Percentiles rank a stretch among this genome's conserved stretches.
These are phyloP conservation scores for Babesia sp. DNA, from an alignment of 169 alveolate genomes.

Conservation along the genomic window DNA sequence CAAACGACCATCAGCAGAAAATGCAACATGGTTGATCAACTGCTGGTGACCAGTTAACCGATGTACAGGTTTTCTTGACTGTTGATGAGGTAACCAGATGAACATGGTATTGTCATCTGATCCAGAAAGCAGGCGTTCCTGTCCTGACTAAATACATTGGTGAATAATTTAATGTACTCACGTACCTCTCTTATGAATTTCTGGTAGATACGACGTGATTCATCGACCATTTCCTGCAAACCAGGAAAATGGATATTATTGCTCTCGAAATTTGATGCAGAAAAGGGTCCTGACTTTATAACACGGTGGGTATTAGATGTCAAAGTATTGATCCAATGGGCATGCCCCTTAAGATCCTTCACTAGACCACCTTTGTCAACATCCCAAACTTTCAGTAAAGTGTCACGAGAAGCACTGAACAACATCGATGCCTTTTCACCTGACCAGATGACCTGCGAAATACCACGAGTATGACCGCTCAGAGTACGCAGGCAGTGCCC, in stretches of 20 bases:
- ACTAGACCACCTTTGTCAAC: conserved; percentile 70
- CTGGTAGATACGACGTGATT: conserved; percentile 47
- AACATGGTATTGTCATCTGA: conserved; percentile 97
- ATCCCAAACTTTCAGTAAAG: conserved; percentile 92
- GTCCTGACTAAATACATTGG: conserved; percentile 75
- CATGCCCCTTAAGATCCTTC: conserved; percentile 87
- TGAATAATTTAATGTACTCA: conserved; percentile 19
- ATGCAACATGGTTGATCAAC: conserved; percentile 91
- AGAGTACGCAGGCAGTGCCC: conserved; percentile 80
- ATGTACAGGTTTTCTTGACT: conserved; percentile 72
- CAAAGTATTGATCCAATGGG: conserved; percentile 98
- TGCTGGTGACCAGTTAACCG: conserved; percentile 97
- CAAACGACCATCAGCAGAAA: conserved; percentile 96
- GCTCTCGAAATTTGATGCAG: conserved; percentile 63
- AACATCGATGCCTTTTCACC: conserved; percentile 81
- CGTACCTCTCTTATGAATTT: conserved; percentile 59
- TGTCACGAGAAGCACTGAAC: conserved; percentile 93
- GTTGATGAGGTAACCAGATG: conserved; percentile 88
- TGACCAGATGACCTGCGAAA: conserved; percentile 94
- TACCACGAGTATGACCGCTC: conserved; percentile 89
- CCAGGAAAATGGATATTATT: conserved; percentile 32
- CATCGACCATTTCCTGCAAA: conserved; percentile 48
- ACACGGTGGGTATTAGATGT: conserved; percentile 92
- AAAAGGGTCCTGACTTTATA: conserved; percentile 90
- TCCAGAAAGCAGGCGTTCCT: conserved; percentile 95